Conservation (phyloP, 805 yeast genomes). For the Lipomyces sp. region DNA sequence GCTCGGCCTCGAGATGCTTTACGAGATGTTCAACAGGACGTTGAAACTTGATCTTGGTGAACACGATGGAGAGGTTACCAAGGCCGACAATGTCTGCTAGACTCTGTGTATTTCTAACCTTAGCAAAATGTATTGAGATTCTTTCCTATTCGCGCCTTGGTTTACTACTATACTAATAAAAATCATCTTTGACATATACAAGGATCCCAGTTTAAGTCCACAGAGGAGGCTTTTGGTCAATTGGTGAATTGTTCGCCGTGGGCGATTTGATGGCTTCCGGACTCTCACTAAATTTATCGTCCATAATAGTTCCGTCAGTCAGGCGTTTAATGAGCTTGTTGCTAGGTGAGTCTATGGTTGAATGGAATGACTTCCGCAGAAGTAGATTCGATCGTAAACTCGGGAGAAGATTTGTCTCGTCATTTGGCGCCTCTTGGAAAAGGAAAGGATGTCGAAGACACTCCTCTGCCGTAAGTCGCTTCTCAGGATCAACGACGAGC, state of each 20-base stretch:
- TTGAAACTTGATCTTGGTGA: constrained; percentile 71
- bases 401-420: constrained; percentile 45
- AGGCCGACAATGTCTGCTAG: constrained; percentile 69
- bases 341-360: constrained; percentile 16
- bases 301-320: constrained; percentile 32
- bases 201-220: background rate
- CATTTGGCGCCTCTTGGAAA: constrained; percentile 32
- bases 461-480: constrained; percentile 55
- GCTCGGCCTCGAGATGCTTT: constrained; percentile 67
- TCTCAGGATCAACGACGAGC: constrained; percentile 52
- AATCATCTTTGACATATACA: background rate
- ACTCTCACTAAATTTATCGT: constrained; percentile 30
- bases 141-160: background rate
- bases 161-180: background rate
- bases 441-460: constrained; percentile 55
- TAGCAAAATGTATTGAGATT: background rate
- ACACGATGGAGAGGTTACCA: constrained; percentile 55
- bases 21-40: constrained; percentile 71
- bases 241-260: constrained; percentile 14
- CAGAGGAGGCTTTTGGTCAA: constrained; percentile 16
- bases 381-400: constrained; percentile 9
- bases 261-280: constrained; percentile 34
- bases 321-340: constrained; percentile 19
- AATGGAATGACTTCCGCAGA: constrained; percentile 16
- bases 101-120: background rate